Base-by-base conservation (phyloP, 345 rosid species). In the Arabidopsis suecica region DNA sequence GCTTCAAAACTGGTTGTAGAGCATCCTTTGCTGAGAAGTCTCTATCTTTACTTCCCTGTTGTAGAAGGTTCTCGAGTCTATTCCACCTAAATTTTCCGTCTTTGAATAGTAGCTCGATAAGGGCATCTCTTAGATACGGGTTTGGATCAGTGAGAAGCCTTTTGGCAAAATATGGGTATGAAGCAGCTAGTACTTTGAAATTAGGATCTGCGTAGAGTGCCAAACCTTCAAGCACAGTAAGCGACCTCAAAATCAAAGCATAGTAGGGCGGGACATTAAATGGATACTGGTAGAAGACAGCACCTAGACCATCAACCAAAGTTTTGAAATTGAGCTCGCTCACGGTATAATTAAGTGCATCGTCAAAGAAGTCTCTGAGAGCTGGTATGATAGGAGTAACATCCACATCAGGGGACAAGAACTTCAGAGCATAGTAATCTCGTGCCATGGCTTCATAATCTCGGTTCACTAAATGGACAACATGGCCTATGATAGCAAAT, bases 371-470 rank as follows among this genome's bases (percentile, higher is more conserved):
- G 79, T 84, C 77, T 61, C 82, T 86, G 12, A 91, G 93, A 25
- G 97, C 97, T 59, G 98, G 97, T 51, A 94, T 83, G 49, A 94
- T 88, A 30, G 98, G 97, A 71, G 97, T 82, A 69, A 94, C 97
- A 51, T 94, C 98, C 6, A 94, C 97, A 78, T 94, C 99, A 64
- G 83, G 84, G 0, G 97, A 81, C 70, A 94, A 75, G 82, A 94
- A 94, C 73, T 90, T 85, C 75, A 94, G 77, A 69, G 89, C 96
- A 75, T 94, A 88, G 75, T 91, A 94, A 81, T 94, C 99, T 72
- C 84, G 86, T 38, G 99, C 97, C 99, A 94, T 94, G 68, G 99
- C 97, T 80, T 91, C 97, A 71, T 94, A 91, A 78, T 94, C 99
- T 62, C 99, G 82, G 85, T 91, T 94, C 18, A 94, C 99, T 84